Base-by-base conservation (phyloP, 2,329 filamentous ascomycete genomes). In the Curvularia eragrostidis region DNA sequence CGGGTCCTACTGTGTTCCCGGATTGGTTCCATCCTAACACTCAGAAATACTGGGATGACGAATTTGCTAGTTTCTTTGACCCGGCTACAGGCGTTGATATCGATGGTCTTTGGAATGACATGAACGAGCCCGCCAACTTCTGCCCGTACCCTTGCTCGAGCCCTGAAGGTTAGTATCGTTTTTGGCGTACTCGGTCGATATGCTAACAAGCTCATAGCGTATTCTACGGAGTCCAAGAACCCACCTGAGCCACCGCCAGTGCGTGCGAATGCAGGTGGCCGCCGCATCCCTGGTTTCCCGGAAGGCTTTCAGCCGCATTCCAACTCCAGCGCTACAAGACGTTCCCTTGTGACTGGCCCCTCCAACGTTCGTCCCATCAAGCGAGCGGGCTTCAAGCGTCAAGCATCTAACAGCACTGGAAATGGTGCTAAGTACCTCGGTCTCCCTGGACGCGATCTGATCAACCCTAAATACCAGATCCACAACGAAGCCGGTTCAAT, bases 11-110 rank as follows among this genome's bases (percentile, higher is more conserved):
- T 0, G 88, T 85, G 3, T 91, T 88, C 72, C 89, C 89, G 0
- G 91, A 94, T 71, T 94, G 90, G 90, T 93, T 93, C 72, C 79
- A 87, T 28, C 81, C 83, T 9, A 85, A 85, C 46, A 84, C 86
- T 1, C 83, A 87, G 48, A 68, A 75, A 0, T 94, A 87, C 72
- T 93, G 90, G 90, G 86, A 86, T 67, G 80, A 80, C 13, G 85
- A 93, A 71, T 91, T 94, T 68, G 72, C 72, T 0, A 73, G 72
- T 1, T 93, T 93, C 80, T 92, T 93, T 75, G 75, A 83, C 56
- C 75, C 83, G 0, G 79, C 86, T 0, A 83, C 77, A 1, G 90
- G 90, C 34, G 81, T 93, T 10, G 87, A 93, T 62, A 90, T 93
- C 49, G 90, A 93, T 61, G 90, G 85, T 0, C 79, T 93, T 0